Percentiles rank a stretch among this genome's conserved stretches.
These are phyloP conservation scores for Heterobasidion annosum DNA, from an alignment of 1,284 basidiomycete species.

Conservation along the genomic window DNA sequence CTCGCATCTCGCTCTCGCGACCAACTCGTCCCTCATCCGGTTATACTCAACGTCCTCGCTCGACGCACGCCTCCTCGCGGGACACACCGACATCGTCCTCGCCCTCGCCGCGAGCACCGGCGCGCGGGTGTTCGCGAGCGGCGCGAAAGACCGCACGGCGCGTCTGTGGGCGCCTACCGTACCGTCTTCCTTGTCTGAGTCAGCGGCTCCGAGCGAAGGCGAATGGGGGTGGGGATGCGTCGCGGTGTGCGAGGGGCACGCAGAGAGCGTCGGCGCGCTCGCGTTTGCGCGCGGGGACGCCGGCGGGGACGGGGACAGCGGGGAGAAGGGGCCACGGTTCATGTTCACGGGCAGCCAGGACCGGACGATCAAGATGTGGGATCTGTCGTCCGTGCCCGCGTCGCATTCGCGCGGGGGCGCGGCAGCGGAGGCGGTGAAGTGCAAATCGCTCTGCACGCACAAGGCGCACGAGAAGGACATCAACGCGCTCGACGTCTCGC, in stretches of 20 bases:
- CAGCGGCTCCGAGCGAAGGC: constrained; percentile 3
- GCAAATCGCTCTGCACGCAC: constrained; percentile 76
- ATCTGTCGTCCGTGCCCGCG: constrained; percentile 50
- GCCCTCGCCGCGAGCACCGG: constrained; percentile 67
- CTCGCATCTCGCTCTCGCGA: constrained; percentile 84
- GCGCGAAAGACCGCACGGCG: constrained; percentile 87
- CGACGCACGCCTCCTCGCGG: constrained; percentile 77
- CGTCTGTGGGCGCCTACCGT: constrained; percentile 70
- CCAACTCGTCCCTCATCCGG: constrained; percentile 90
- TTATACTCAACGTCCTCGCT: constrained; percentile 71
- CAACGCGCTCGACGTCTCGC: constrained; percentile 90
- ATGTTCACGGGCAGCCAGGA: constrained; percentile 95
- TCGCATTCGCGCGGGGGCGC: constrained; percentile 11
- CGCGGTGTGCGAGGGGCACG: constrained; percentile 87
- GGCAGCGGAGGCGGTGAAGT: constrained; percentile 29
- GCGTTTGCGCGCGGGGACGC: constrained; percentile 55
- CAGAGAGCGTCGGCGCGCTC: constrained; percentile 90
- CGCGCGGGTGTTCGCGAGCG: constrained; percentile 75
- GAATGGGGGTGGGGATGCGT: constrained; percentile 71
- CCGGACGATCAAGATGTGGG: constrained; percentile 98
- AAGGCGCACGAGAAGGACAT: constrained; percentile 99
- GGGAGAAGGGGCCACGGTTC: constrained; percentile 30
- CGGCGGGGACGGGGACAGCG: constrained; percentile 11
- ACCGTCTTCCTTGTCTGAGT: constrained; percentile 3
- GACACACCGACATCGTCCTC: constrained; percentile 90